phyloP scores from a whole-genome alignment of 2,329 filamentous ascomycete genomes.

The Claviceps spartinae region DNA sequence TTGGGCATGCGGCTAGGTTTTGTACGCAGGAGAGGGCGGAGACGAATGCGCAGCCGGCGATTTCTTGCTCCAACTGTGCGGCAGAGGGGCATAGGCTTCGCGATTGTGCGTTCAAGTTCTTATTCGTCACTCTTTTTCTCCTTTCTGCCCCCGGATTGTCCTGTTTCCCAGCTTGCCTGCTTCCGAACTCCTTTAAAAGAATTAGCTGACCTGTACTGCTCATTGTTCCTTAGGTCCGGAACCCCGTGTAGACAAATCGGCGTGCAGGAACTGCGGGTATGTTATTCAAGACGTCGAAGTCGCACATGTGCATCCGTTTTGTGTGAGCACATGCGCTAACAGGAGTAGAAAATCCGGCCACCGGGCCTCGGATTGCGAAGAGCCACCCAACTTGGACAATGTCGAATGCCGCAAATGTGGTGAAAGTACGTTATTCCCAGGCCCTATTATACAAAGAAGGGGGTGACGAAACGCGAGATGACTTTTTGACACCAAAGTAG shows the following conservation, averaged over 20 bases:
- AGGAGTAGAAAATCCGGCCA: slow-evolving; percentile 34
- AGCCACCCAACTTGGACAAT: slow-evolving; percentile 46
- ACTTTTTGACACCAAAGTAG: slow-evolving; percentile 17
- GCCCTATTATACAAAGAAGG: not conserved
- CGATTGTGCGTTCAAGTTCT: slow-evolving; percentile 40
- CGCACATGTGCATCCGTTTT: not conserved
- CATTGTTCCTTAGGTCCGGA: slow-evolving; percentile 29
- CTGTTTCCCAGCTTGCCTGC: too few relatives aligned
- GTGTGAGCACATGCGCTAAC: not conserved
- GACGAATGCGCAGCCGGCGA: slow-evolving; percentile 26
- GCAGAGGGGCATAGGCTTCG: slow-evolving; percentile 52
- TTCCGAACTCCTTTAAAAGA: too few relatives aligned
- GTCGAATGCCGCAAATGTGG: slow-evolving; percentile 54
- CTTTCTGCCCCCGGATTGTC: too few relatives aligned
- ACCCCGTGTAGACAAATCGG: slow-evolving; percentile 49
- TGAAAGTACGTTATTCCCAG: slow-evolving; percentile 32
- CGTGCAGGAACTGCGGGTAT: slow-evolving; percentile 55
- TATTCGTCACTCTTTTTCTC: not conserved
- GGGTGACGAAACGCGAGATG: too few relatives aligned
- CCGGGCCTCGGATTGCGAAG: slow-evolving; percentile 35
- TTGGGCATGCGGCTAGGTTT: slow-evolving; percentile 47
- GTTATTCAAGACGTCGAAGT: slow-evolving; percentile 7
- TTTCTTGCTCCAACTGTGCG: slow-evolving; percentile 53
- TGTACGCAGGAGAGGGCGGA: slow-evolving; percentile 47
- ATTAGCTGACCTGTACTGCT: slow-evolving; percentile 3